Evolutionary conservation across 2,329 filamentous ascomycete genomes (phyloP).

Genomic region (Epichloe sibirici): DNA sequence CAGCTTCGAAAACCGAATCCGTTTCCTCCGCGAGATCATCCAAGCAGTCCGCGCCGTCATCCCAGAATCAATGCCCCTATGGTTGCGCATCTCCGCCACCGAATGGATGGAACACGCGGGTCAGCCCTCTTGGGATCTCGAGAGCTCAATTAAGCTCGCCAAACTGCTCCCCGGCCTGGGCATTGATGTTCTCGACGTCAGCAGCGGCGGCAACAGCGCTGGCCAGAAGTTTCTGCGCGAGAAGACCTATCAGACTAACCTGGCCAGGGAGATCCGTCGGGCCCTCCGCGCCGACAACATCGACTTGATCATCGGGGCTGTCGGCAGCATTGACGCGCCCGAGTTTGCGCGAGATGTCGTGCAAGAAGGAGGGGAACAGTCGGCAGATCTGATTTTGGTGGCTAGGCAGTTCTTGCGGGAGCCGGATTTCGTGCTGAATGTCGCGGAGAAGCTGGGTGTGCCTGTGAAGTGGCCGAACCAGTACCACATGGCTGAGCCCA

Average conservation of each 20-base stretch:
- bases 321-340: conserved; percentile 61
- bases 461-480: conserved; percentile 63
- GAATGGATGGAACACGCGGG: conserved; percentile 52
- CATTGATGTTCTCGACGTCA: conserved; percentile 75
- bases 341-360: conserved; percentile 50
- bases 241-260: conserved; percentile 61
- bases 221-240: conserved; percentile 47
- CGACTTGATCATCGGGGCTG: conserved; percentile 54
- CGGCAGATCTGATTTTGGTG: conserved; percentile 58
- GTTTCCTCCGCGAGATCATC: conserved; percentile 42
- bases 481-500: conserved; percentile 29
- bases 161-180: conserved; percentile 58
- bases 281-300: conserved; percentile 39
- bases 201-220: conserved; percentile 58
- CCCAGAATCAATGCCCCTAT: conserved; percentile 55
- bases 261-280: conserved; percentile 60
- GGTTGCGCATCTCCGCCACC: conserved; percentile 59
- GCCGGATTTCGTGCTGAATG: conserved; percentile 62
- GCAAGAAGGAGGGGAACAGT: conserved; percentile 28
- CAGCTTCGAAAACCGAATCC: conserved; percentile 34
- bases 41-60: conserved; percentile 50
- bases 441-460: conserved; percentile 60
- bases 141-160: conserved; percentile 47
- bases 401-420: conserved; percentile 73
- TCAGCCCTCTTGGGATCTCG: background rate